Percentiles rank a stretch among this genome's conserved stretches.
phyloP scores from a whole-genome alignment of 2,329 filamentous ascomycete genomes.

The Ophiostoma sp. region DNA sequence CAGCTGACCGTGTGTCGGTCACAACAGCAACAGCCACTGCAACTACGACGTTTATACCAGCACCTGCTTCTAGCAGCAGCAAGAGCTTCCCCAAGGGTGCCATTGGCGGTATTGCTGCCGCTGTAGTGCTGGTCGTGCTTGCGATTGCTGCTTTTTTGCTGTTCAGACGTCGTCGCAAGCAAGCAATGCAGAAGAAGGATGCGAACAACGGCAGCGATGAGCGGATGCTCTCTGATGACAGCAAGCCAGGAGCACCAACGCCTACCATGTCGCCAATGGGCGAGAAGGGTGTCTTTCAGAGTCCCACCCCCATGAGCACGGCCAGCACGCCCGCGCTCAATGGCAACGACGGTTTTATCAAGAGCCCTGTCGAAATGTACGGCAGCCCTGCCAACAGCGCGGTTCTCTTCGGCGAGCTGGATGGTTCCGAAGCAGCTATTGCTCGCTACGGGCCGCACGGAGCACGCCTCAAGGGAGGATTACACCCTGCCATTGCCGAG shows the following conservation, averaged over 20 bases:
- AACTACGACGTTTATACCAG: background rate
- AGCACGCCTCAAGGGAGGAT: background rate
- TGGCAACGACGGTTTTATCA: background rate
- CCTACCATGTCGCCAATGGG: conserved; percentile 16
- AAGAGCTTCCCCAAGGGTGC: conserved; percentile 30
- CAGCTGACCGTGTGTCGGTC: background rate
- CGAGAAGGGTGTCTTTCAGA: background rate
- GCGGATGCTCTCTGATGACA: background rate
- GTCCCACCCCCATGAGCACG: background rate
- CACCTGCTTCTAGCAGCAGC: conserved; percentile 9
- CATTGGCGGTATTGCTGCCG: conserved; percentile 35
- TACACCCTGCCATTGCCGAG: conserved; percentile 14
- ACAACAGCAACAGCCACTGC: conserved; percentile 5
- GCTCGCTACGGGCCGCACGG: too few species aligned
- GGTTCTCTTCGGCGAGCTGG: conserved; percentile 14
- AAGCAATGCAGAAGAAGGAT: background rate
- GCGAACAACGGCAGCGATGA: background rate
- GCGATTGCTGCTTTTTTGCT: conserved; percentile 30
- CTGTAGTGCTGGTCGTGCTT: conserved; percentile 30
- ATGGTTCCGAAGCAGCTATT: background rate
- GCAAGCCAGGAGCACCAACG: background rate
- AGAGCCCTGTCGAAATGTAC: background rate
- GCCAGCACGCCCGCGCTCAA: background rate
- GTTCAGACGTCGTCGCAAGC: conserved; percentile 8
- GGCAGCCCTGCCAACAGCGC: conserved; percentile 3